Conservation (phyloP, 768 basidiomycete species). For the Lanmaoa pseudosensibilis region DNA sequence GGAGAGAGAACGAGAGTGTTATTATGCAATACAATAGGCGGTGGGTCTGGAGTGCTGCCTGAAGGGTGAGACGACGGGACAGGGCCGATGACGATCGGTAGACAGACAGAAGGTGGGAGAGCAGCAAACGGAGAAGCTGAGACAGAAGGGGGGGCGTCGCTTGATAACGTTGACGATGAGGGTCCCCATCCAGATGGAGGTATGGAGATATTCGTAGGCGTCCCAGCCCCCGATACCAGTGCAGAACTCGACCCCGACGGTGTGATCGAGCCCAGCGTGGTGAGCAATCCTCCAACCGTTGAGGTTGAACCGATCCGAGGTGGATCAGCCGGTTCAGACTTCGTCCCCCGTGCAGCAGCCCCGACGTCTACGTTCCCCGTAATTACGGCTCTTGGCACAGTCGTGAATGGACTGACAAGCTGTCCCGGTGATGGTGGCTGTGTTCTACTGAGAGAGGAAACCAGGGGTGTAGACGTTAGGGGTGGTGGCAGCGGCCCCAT, state of each 20-base stretch:
- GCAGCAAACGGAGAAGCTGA: slow-evolving; percentile 29
- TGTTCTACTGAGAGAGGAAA: slow-evolving; percentile 41
- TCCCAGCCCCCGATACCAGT: slow-evolving; percentile 4
- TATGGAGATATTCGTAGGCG: slow-evolving; percentile 21
- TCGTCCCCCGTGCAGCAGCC: background rate
- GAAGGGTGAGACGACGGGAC: slow-evolving; percentile 63
- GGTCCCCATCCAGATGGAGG: background rate
- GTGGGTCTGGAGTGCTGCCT: slow-evolving; percentile 42
- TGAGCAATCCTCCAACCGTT: background rate
- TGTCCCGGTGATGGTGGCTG: background rate
- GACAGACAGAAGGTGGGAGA: slow-evolving; percentile 48
- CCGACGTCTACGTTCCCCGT: background rate
- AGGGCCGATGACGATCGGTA: slow-evolving; percentile 77
- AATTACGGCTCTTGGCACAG: background rate
- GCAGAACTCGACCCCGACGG: slow-evolving; percentile 3
- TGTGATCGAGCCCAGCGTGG: background rate
- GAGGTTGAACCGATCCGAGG: slow-evolving; percentile 1
- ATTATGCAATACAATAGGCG: slow-evolving; percentile 79
- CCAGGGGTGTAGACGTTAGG: slow-evolving; percentile 62
- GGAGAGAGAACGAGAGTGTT: slow-evolving; percentile 85
- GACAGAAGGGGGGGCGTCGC: slow-evolving; percentile 16
- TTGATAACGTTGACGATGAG: slow-evolving; percentile 18
- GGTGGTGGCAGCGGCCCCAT: slow-evolving; percentile 62
- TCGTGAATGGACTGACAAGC: slow-evolving; percentile 7
- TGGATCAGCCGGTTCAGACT: slow-evolving; percentile 6